Conservation (phyloP, 108 stramenopile species). For the Skeletonema tropicum region DNA sequence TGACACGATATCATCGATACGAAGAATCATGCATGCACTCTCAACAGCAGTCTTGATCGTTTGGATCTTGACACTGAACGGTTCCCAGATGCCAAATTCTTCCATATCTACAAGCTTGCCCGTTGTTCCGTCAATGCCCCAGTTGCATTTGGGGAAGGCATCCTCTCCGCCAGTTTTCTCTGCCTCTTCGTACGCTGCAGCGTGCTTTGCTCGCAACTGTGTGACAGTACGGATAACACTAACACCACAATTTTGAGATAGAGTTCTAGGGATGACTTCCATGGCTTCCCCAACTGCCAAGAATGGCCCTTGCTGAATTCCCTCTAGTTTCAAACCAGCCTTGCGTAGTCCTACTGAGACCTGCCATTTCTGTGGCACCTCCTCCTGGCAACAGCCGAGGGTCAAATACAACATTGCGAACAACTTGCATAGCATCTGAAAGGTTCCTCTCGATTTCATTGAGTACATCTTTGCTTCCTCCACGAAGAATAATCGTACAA, state of each 20-base stretch:
- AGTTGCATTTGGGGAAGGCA: constrained; percentile 67
- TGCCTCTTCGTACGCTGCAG: constrained; percentile 71
- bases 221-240: constrained; percentile 98
- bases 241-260: constrained; percentile 99
- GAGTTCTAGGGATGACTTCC: constrained; percentile 99
- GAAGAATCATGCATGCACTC: constrained; percentile 95
- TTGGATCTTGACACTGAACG: constrained; percentile 99
- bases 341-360: constrained; percentile 90
- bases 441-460: constrained; percentile 99
- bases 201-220: constrained; percentile 95
- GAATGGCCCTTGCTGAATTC: constrained; percentile 95
- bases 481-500: constrained; percentile 97
- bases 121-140: constrained; percentile 96
- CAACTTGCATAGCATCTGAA: constrained; percentile 99
- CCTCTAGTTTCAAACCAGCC: constrained; percentile 76
- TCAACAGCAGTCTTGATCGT: constrained; percentile 99
- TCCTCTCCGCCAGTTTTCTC: constrained; percentile 44
- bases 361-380: constrained; percentile 99
- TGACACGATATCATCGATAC: constrained; percentile 99
- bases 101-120: constrained; percentile 97
- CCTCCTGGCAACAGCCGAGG: constrained; percentile 98
- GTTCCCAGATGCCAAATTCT: constrained; percentile 98
- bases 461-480: constrained; percentile 98
- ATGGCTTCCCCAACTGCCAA: constrained; percentile 96
- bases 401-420: constrained; percentile 98